Base-by-base conservation (phyloP, 2,329 filamentous ascomycete genomes). In the Colletotrichum salicis region DNA sequence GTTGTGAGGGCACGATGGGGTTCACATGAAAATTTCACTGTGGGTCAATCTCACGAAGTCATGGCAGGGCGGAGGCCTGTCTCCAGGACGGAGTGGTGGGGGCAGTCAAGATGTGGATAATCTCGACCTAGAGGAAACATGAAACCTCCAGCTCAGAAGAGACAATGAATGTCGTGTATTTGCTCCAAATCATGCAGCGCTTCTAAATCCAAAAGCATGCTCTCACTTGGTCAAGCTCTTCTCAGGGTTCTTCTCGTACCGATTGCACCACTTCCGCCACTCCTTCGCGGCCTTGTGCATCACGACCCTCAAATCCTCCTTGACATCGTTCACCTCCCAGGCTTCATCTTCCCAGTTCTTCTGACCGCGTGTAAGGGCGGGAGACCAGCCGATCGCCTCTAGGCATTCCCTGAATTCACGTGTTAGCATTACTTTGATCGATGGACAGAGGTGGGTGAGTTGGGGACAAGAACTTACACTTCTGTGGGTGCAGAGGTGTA, bases 331-430 rank as follows among this genome's bases (percentile, higher is more conserved):
- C 0, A 68, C 54, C 54, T 71, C 69, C 69, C 69, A 71, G 3
- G 64, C 69, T 54, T 71, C 69, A 27, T 71, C 69, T 60, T 71
- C 69, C 69, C 69, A 71, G 54, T 71, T 71, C 54, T 71, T 41
- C 55, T 71, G 69, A 1, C 69, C 69, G 0, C 65, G 41, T 0
- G 69, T 71, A 11, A 31, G 33, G 8, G 69, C 59, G 0, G 69
- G 69, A n/a, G 69, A 71, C 69, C 69, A 71, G 8, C 69, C 69
- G 29, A 71, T 71, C 2, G 69, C 69, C 27, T 71, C 69, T 5
- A 71, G 13, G 10, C 69, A 71, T 7, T 71, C 69, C 22, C 69
- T 71, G 2, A 13, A 4, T 15, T 27, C 1, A n/a, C 22, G 4
- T 8, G 59, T 68, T 8, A 68, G 66, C 29, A 10, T 19, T 3